Base-by-base conservation (phyloP, 345 rosid species). In the Populus deltoides region DNA sequence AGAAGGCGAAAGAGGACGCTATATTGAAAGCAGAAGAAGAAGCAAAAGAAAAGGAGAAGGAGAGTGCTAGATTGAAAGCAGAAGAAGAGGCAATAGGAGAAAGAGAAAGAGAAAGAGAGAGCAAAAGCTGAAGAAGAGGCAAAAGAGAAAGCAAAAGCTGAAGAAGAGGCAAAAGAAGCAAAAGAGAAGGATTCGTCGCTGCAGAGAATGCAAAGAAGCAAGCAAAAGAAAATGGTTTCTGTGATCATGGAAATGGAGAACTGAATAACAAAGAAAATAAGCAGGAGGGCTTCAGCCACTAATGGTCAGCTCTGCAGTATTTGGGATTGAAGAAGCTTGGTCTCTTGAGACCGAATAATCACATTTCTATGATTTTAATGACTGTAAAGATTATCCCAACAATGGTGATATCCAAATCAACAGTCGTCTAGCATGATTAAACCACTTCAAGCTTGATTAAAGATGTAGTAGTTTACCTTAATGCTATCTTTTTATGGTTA, bases 1-100 rank as follows among this genome's bases (percentile, higher is more conserved):
- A 71, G 55, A 31, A 53, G 24, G 76, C 53, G 5, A 78, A 78
- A 45, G 81, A 24, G 24, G 45, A 57, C 17, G 66, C 63, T 5
- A 47, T 27, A 29, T 1, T 62, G 66, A 71, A 78, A 47, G 76
- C 39, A 5, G 71, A 71, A 70, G 33, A 2, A 31, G 77, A 78
- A 53, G 67, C 39, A 6, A 53, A 27, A 49, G 68, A 45, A 47
- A 63, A 62, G 33, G 71, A 41, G 33, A 31, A 31, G 18, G 16
- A 25, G 15, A 59, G 36, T 4, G 36, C 36, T 33, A 33, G 36
- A 33, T 33, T 33, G 36, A 33, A 33, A 33, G 36, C 36, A 2
- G 15, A 49, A 55, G 71, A 69, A 8, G 43, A 68, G 55, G 47
- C 55, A 27, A n/a, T n/a, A n/a, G n/a, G n/a, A n/a, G n/a, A 41